These are phyloP conservation scores for Pseudogymnoascus sp. DNA, from an alignment of 2,329 filamentous ascomycete genomes.

Conservation along the genomic window DNA sequence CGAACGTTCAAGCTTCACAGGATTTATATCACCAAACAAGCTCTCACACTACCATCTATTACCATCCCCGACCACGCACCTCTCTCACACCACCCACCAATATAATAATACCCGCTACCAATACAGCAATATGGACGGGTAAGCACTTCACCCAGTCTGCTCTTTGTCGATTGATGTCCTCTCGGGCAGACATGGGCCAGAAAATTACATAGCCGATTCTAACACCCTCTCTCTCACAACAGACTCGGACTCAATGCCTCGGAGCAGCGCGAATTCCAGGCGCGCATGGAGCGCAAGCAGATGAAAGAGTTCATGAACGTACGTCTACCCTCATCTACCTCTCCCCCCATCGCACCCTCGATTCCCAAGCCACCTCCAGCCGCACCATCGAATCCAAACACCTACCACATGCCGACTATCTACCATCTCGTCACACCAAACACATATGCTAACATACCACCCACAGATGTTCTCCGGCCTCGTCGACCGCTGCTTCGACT, in stretches of 20 bases:
- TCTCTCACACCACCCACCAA: neutral
- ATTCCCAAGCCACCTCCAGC: neutral
- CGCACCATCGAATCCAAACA: neutral
- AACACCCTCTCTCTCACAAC: slow-evolving; percentile 13
- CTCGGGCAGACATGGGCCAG: neutral
- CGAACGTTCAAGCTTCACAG: slow-evolving; percentile 11
- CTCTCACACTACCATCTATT: slow-evolving; percentile 3
- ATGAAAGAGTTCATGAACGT: slow-evolving; percentile 99
- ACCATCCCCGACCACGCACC: neutral
- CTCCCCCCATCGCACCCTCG: neutral
- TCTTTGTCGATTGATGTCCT: neutral
- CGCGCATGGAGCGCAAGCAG: slow-evolving; percentile 95
- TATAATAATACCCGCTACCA: neutral
- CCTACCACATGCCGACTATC: no score
- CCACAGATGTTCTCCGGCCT: slow-evolving; percentile 56
- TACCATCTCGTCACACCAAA: neutral
- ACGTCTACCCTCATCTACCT: slow-evolving; percentile 35
- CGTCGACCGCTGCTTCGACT: slow-evolving; percentile 86
- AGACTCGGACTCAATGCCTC: slow-evolving; percentile 32
- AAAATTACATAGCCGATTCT: slow-evolving; percentile 1
- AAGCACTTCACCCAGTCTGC: slow-evolving; percentile 11
- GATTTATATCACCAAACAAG: slow-evolving; percentile 6
- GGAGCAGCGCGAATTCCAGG: slow-evolving; percentile 89
- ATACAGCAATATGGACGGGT: slow-evolving; percentile 38
- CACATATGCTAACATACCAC: slow-evolving; percentile 13